These are phyloP conservation scores for Chlamydomonas sp. DNA, from an alignment of 139 green algal species.

Conservation along the genomic window DNA sequence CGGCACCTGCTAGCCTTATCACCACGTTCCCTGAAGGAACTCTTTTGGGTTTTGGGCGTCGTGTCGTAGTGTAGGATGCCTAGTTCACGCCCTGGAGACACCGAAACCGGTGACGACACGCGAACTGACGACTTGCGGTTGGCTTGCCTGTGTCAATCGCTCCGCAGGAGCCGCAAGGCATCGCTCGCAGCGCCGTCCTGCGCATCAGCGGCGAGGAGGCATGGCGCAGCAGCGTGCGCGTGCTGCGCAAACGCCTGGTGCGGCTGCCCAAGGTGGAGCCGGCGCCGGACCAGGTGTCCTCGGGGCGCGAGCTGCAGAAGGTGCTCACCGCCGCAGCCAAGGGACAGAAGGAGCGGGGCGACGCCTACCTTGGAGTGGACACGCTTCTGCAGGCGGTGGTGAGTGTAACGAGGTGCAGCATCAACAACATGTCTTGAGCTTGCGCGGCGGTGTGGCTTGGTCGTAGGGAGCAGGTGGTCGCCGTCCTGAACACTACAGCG, in stretches of 20 bases:
- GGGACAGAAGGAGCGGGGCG: conserved; percentile 74
- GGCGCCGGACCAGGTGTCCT: conserved; percentile 48
- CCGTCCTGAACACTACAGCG: no score
- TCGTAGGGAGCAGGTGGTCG: no score
- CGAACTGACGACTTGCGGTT: no score
- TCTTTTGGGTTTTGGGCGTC: no score
- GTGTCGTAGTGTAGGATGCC: no score
- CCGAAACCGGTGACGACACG: no score
- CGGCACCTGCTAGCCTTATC: not conserved
- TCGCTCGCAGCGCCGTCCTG: conserved; percentile 22
- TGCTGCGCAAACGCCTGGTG: conserved; percentile 68
- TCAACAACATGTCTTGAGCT: no score
- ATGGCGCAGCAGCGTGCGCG: conserved; percentile 50
- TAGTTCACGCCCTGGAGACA: no score
- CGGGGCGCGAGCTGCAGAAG: conserved; percentile 10
- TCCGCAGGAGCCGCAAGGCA: conserved; percentile 32
- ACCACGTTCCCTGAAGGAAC: conserved; percentile 13
- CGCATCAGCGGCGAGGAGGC: conserved; percentile 60
- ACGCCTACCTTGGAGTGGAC: conserved; percentile 84
- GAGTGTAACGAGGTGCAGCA: conserved; percentile 12
- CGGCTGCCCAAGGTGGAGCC: conserved; percentile 71
- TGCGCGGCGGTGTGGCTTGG: no score
- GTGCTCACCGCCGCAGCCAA: conserved; percentile 66
- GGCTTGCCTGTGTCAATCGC: not conserved
- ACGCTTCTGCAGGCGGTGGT: conserved; percentile 76